These are phyloP conservation scores for Pleurotus platypus DNA, from an alignment of 768 basidiomycete species.

Conservation along the genomic window DNA sequence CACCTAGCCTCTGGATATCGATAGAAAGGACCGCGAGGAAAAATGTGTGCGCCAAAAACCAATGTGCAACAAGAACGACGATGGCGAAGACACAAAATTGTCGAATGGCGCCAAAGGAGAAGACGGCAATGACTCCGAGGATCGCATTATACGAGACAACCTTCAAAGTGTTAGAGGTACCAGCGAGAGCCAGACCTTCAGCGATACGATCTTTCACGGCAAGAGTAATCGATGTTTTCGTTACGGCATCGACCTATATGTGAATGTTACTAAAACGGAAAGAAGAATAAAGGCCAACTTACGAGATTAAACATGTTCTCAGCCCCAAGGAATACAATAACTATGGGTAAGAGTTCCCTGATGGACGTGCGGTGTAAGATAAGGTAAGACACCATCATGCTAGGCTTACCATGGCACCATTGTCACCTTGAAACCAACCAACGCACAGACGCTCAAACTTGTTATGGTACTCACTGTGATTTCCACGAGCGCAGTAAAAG, in stretches of 20 bases:
- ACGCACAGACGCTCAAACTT: constrained; percentile 86
- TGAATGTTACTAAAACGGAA: not conserved
- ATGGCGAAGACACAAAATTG: constrained; percentile 94
- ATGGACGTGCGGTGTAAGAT: constrained; percentile 6
- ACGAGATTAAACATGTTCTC: constrained; percentile 98
- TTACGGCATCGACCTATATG: constrained; percentile 75
- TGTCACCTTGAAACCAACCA: constrained; percentile 84
- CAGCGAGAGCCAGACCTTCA: constrained; percentile 83
- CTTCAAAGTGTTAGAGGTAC: constrained; percentile 89
- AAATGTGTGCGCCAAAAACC: constrained; percentile 96
- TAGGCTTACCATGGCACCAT: constrained; percentile 82
- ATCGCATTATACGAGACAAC: constrained; percentile 84
- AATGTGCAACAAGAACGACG: constrained; percentile 93
- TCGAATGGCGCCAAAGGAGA: constrained; percentile 76
- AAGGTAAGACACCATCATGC: not conserved
- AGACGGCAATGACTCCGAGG: constrained; percentile 70
- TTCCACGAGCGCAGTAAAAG: constrained; percentile 91
- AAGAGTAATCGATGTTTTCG: constrained; percentile 79
- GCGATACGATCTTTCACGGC: constrained; percentile 92
- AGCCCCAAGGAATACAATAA: constrained; percentile 92
- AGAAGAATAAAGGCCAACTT: constrained; percentile 20
- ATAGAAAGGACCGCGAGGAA: constrained; percentile 94
- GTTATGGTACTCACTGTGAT: constrained; percentile 91
- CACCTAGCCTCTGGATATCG: constrained; percentile 91
- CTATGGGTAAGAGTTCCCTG: constrained; percentile 88